Base-by-base conservation (phyloP, 1,139 yeast genomes). In the Hyphopichia khmerensis region DNA sequence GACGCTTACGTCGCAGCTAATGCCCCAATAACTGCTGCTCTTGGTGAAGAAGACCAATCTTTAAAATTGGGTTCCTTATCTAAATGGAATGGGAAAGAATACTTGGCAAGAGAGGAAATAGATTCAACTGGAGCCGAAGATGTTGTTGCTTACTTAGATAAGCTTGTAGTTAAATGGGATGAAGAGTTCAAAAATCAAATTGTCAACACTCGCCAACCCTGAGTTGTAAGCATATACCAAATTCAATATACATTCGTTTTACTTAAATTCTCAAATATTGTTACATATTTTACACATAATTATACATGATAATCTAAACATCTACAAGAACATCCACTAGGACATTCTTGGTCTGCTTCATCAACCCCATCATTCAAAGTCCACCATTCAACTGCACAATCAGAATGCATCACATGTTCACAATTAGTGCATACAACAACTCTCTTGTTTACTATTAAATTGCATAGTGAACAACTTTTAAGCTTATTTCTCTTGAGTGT, bases 341-440 rank as follows among this genome's bases (percentile, higher is more conserved):
- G 85, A 62, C 98, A 91, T 52, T 84, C 89, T 35, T 54, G 54
- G 14, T 61, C 63, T 2, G 67, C 69, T 1, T 59, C 64, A 24
- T 34, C 51, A n/a, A 64, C 66, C 3, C 70, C 72, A 0, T 61
- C 66, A 14, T 64, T 65, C 4, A 43, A 41, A 13, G 56, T 40
- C 91, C 96, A 90, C 98, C 98, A 91, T 42, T 75, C 76, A 13
- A 73, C 64, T 0, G 96, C 95, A 67, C 98, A 91, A 30, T 73
- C 70, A 1, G 87, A 77, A 57, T 91, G 98, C 50, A 86, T 57
- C 1, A 87, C 69, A 63, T 91, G 97, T 48, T 82, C 87, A 63
- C 98, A 91, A 34, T 67, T 69, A 6, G 79, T 73, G 56, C 98
- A 91, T 2, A 80, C 77, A 30, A 84, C 80, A 33, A 86, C 73